A percentile compares a stretch with the other conserved stretches of the same genome.
Evolutionary conservation across 1,284 basidiomycete species (phyloP).

Genomic region (Moesziomyces sp.): DNA sequence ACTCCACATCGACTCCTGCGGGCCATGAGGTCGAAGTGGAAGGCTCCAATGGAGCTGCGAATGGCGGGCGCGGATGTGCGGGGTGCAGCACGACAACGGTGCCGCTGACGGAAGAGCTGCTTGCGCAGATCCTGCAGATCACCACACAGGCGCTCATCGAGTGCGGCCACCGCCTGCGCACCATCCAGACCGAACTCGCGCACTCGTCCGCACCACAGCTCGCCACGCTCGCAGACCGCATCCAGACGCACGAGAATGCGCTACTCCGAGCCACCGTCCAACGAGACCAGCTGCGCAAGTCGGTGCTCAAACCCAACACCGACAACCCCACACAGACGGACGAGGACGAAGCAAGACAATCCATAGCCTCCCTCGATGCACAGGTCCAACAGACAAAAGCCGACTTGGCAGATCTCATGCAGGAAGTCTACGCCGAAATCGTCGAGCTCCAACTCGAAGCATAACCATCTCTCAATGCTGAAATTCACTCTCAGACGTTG

Average conservation of each 20-base stretch:
- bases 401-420: constrained; percentile 46
- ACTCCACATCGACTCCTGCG: neutral
- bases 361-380: constrained; percentile 12
- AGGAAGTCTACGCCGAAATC: constrained; percentile 46
- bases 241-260: constrained; percentile 43
- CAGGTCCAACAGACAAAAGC: constrained; percentile 12
- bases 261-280: constrained; percentile 34
- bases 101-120: constrained; percentile 27
- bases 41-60: neutral
- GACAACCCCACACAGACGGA: neutral
- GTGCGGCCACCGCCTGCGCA: constrained; percentile 38
- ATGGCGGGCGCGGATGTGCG: constrained; percentile 10
- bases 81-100: constrained; percentile 28
- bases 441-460: constrained; percentile 35
- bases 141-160: constrained; percentile 52
- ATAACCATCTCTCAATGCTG: neutral
- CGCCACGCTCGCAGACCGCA: constrained; percentile 23
- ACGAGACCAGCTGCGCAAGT: constrained; percentile 43
- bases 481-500: neutral
- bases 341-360: constrained; percentile 1
- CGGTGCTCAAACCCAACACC: constrained; percentile 5
- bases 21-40: neutral
- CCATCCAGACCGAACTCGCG: constrained; percentile 43
- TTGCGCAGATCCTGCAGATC: constrained; percentile 49
- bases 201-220: constrained; percentile 21